Percentiles rank a stretch among this genome's conserved stretches.
phyloP scores from a whole-genome alignment of 495 filamentous ascomycete genomes.

The Penicillium herquei region DNA sequence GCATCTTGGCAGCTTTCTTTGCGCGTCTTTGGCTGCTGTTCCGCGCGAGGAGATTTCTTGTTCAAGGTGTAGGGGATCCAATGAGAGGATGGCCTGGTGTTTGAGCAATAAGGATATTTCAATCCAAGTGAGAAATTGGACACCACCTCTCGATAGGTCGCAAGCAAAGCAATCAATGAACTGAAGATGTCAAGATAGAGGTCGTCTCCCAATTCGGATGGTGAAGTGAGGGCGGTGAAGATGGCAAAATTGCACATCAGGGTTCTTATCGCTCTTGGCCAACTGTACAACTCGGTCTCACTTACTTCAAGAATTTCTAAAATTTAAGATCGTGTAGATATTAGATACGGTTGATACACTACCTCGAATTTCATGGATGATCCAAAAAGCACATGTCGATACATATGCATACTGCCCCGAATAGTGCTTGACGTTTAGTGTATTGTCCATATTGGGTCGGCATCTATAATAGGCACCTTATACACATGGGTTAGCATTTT shows the following conservation, averaged over 20 bases:
- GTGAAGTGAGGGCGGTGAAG: slow-evolving; percentile 20
- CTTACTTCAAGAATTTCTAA: not conserved
- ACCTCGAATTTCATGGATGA: too few relatives aligned
- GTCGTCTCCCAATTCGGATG: slow-evolving; percentile 17
- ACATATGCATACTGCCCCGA: too few relatives aligned
- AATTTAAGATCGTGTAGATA: not conserved
- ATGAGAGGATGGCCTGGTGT: not conserved
- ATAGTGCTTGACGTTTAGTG: too few relatives aligned
- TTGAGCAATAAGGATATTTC: not conserved
- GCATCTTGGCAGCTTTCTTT: slow-evolving; percentile 54
- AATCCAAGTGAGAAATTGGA: not conserved
- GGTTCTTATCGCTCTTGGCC: slow-evolving; percentile 7
- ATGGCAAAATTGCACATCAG: slow-evolving; percentile 16
- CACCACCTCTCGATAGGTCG: not conserved
- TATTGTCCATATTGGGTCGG: too few relatives aligned
- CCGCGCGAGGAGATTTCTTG: slow-evolving; percentile 27
- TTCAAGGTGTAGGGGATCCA: not conserved
- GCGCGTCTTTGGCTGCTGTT: slow-evolving; percentile 19
- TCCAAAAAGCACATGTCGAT: too few relatives aligned
- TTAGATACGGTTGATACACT: too few relatives aligned
- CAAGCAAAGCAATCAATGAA: not conserved
- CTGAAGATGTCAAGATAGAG: not conserved
- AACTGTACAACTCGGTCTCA: not conserved
- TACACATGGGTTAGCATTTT: too few relatives aligned
- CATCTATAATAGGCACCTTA: too few relatives aligned